Conservation (phyloP, 257 asterid genomes). For the Solanum etuberosum region DNA sequence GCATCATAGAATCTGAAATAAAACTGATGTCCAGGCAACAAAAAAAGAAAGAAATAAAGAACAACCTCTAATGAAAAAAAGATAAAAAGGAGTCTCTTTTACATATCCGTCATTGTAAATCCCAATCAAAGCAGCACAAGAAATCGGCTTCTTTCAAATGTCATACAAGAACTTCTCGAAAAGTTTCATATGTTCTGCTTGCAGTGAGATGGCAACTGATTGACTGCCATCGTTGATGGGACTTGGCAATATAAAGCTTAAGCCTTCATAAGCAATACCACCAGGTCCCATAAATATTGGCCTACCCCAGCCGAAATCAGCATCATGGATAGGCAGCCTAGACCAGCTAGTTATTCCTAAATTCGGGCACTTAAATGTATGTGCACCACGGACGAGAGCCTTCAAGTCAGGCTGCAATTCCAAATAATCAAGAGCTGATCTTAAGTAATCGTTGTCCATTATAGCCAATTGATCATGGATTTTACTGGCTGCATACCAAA, state of each 20-base stretch:
- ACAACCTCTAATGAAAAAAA: background rate
- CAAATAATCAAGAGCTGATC: conserved; percentile 80
- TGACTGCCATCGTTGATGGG: conserved; percentile 58
- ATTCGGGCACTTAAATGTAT: conserved; percentile 80
- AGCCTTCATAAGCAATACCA: conserved; percentile 75
- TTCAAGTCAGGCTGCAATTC: conserved; percentile 80
- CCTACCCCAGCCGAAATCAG: conserved; percentile 83
- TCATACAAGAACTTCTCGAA: conserved; percentile 62
- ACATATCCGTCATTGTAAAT: background rate
- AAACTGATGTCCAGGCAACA: background rate
- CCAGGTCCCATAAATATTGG: conserved; percentile 95
- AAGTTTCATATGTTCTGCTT: conserved; percentile 63
- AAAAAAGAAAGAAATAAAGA: background rate
- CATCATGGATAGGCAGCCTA: conserved; percentile 77
- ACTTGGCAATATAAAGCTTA: conserved; percentile 71
- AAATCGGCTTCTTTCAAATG: conserved; percentile 15
- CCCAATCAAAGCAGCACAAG: background rate
- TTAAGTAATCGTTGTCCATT: conserved; percentile 73
- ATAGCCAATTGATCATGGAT: conserved; percentile 56
- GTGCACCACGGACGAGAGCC: conserved; percentile 81
- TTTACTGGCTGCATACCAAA: conserved; percentile 59
- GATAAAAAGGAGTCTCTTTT: background rate
- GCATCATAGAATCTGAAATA: background rate
- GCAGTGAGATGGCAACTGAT: conserved; percentile 68
- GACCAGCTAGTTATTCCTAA: conserved; percentile 92